A percentile compares a stretch with the other conserved stretches of the same genome.
Conservation (phyloP, 164 flowering plant species). For the Aristolochia californica region DNA sequence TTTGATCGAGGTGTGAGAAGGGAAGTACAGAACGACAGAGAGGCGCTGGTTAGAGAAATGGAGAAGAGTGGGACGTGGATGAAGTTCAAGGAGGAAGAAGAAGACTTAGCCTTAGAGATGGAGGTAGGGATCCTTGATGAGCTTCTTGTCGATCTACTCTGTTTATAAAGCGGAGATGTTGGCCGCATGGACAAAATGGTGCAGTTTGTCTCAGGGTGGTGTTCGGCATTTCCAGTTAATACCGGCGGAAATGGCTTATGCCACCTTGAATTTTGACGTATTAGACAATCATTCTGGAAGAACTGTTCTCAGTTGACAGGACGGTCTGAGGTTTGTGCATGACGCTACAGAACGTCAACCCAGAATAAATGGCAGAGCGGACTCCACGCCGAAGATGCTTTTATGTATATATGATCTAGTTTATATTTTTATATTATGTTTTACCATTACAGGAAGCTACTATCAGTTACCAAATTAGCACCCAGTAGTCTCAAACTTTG, state of each 20-base stretch:
- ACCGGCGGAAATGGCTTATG: neutral
- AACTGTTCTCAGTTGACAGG: neutral
- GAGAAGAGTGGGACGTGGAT: slow-evolving; percentile 37
- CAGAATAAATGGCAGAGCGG: no score
- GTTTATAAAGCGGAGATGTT: neutral
- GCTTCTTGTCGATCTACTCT: slow-evolving; percentile 26
- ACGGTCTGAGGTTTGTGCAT: no score
- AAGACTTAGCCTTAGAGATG: slow-evolving; percentile 29
- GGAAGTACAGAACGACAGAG: slow-evolving; percentile 28
- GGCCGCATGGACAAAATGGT: neutral
- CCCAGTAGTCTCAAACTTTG: no score
- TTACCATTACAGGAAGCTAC: no score
- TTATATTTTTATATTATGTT: no score
- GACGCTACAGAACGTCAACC: no score
- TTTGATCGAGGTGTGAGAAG: slow-evolving; percentile 20
- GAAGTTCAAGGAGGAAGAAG: slow-evolving; percentile 23
- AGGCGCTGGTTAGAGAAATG: slow-evolving; percentile 36
- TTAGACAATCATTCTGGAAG: no score
- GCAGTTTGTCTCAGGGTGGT: neutral
- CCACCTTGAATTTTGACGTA: no score
- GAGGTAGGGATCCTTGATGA: slow-evolving; percentile 36
- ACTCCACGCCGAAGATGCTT: no score
- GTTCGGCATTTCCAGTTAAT: neutral
- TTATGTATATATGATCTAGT: no score
- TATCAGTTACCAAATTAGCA: no score